These are phyloP conservation scores for Diaporthe batatas DNA, from an alignment of 2,329 filamentous ascomycete species.

Conservation along the genomic window DNA sequence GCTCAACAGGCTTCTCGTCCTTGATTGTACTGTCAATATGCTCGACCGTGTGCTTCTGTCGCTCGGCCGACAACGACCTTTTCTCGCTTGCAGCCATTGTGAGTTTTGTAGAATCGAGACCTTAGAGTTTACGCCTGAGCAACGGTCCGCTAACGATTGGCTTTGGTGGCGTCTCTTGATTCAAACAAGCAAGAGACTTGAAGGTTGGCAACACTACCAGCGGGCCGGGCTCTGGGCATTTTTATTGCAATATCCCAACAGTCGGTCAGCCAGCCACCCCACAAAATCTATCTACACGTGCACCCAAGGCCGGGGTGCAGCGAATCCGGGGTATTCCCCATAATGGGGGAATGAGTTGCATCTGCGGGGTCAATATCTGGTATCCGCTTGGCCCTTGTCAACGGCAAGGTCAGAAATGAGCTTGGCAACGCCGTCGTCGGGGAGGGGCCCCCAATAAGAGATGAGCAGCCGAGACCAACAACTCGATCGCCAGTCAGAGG, in stretches of 20 bases:
- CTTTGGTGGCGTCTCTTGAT: not conserved
- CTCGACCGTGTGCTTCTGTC: not conserved
- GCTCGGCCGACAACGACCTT: not conserved
- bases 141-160: not conserved
- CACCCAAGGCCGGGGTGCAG: conserved; percentile 18
- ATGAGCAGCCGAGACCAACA: not conserved
- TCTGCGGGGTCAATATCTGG: conserved; percentile 18
- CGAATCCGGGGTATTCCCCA: conserved; percentile 18
- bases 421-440: conserved; percentile 20
- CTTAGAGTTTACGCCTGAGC: not conserved
- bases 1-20: conserved; percentile 6
- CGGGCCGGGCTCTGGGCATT: conserved; percentile 27
- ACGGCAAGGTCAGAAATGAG: conserved; percentile 10
- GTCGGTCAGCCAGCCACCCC: conserved; percentile 6
- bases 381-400: conserved; percentile 4
- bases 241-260: conserved; percentile 13
- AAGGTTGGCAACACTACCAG: not conserved
- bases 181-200: conserved; percentile 9
- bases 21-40: conserved; percentile 4
- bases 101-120: not conserved
- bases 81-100: conserved; percentile 10
- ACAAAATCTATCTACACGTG: not conserved
- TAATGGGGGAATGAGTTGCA: not conserved
- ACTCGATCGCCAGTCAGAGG: conserved; percentile 19
- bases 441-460: conserved; percentile 11